Base-by-base conservation (phyloP, 1,139 yeast genomes). In the Taphrina sp. region DNA sequence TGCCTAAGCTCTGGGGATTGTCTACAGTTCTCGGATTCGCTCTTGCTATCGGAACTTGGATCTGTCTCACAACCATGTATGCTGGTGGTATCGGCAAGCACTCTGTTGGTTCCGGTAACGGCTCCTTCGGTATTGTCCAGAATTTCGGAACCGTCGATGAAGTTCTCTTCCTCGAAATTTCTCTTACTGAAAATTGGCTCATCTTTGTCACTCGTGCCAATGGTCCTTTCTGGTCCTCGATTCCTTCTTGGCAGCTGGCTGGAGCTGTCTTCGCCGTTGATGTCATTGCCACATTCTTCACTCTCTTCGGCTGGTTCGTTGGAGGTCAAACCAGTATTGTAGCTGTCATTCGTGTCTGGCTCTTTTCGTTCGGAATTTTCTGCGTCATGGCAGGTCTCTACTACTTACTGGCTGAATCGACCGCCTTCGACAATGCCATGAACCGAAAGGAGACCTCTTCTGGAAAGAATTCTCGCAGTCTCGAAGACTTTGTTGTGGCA, bases 401-500 rank as follows among this genome's bases (percentile, higher is more conserved):
- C 80, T 80, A 78, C 78, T 70, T 80, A 66, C 79, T 81, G 83
- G 82, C 92, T 64, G 82, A 79, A 67, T 88, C 96, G 60, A 85
- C 81, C 69, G 81, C 84, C 59, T 90, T 89, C 72, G 96, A 90
- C 78, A 81, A 89, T 77, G 73, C 87, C 74, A 87, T 92, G 88
- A 88, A 90, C 80, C 95, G 97, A 75, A 81, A 83, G 75, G 82
- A 82, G 78, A 28, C 14, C 22, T 26, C 33, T 20, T 82, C 80
- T 67, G 72, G 76, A 70, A 78, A 79, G 61, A 81, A 84, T 74
- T 74, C 72, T 65, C 85, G 96, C 80, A 80, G 94, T 61, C 75
- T 89, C 64, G 97, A 89, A 80, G 96, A 89, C 76, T 89, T 89
- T 81, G 80, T 89, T 74, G 88, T 87, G 69, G 88, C 96, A 69